phyloP scores from a whole-genome alignment of 2,329 filamentous ascomycete species.

The Xylaria multiplex region DNA sequence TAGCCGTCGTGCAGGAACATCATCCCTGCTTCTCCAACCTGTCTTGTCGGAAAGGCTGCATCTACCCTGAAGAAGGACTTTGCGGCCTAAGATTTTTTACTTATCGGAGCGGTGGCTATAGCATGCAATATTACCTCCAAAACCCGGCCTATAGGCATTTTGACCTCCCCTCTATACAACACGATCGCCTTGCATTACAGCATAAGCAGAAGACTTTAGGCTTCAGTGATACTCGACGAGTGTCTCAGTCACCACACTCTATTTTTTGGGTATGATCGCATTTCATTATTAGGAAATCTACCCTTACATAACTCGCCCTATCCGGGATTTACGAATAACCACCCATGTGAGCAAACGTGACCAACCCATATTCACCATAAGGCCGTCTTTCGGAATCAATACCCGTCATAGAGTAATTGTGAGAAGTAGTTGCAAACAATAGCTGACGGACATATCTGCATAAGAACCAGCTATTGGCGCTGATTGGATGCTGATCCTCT shows the following conservation, averaged over 20 bases:
- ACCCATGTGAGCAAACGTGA: not conserved
- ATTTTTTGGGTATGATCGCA: constrained; percentile 13
- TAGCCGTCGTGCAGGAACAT: constrained; percentile 32
- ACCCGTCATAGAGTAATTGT: not conserved
- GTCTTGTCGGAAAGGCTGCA: constrained; percentile 36
- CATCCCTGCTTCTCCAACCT: constrained; percentile 35
- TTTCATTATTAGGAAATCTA: constrained; percentile 21
- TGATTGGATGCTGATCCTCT: not conserved
- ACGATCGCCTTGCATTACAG: constrained; percentile 26
- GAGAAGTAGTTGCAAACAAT: not conserved
- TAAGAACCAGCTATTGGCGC: not conserved
- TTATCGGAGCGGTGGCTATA: constrained; percentile 21
- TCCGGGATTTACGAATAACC: constrained; percentile 9
- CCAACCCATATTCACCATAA: constrained; percentile 1
- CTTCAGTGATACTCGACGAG: constrained; percentile 16
- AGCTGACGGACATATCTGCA: not conserved
- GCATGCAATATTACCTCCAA: constrained; percentile 26
- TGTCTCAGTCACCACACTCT: constrained; percentile 19
- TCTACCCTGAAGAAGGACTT: constrained; percentile 25
- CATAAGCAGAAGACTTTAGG: constrained; percentile 16
- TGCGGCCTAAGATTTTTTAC: constrained; percentile 25
- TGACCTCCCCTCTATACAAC: constrained; percentile 6
- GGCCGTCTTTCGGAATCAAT: not conserved
- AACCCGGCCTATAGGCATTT: constrained; percentile 25
- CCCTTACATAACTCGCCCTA: constrained; percentile 13